Evolutionary conservation across 768 basidiomycete species (phyloP).

Genomic region (Lactarius pseudohatsudake): DNA sequence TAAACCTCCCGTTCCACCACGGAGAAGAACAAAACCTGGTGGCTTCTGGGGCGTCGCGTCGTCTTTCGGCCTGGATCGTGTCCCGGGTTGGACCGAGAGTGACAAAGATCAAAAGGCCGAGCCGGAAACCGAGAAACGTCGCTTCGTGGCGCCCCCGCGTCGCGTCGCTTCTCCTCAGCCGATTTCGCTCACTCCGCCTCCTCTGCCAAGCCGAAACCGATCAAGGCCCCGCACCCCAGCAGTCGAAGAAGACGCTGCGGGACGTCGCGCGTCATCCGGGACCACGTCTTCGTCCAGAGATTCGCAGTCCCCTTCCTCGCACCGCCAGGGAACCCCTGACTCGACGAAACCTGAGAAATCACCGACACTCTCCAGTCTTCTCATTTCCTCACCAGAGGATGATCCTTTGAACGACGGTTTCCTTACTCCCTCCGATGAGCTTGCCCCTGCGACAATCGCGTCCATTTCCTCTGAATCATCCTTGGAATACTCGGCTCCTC

Average conservation of each 20-base stretch:
- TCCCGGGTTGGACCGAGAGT: slow-evolving; percentile 50
- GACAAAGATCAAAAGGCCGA: slow-evolving; percentile 39
- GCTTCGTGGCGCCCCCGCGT: slow-evolving; percentile 29
- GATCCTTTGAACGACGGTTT: slow-evolving; percentile 11
- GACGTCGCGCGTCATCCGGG: slow-evolving; percentile 1
- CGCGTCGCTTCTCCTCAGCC: slow-evolving; percentile 16
- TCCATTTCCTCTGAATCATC: slow-evolving; percentile 30
- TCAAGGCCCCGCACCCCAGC: slow-evolving; percentile 15
- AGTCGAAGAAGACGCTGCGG: not conserved
- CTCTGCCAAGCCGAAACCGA: slow-evolving; percentile 25
- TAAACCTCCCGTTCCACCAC: slow-evolving; percentile 63
- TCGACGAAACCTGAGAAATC: slow-evolving; percentile 10
- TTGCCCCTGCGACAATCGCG: slow-evolving; percentile 5
- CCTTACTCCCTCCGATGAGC: slow-evolving; percentile 24
- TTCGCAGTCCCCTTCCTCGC: slow-evolving; percentile 6
- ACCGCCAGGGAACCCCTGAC: not conserved
- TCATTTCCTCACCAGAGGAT: slow-evolving; percentile 17
- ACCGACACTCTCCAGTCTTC: slow-evolving; percentile 22
- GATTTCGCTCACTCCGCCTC: slow-evolving; percentile 24
- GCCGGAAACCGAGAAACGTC: slow-evolving; percentile 34
- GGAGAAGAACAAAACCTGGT: slow-evolving; percentile 41
- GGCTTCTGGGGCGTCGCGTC: slow-evolving; percentile 71
- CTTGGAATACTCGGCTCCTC: slow-evolving; percentile 12
- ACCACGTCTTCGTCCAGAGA: slow-evolving; percentile 6
- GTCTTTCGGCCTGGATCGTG: slow-evolving; percentile 49